Conservation (phyloP, 305 asterid species). For the Fraxinus platypoda region DNA sequence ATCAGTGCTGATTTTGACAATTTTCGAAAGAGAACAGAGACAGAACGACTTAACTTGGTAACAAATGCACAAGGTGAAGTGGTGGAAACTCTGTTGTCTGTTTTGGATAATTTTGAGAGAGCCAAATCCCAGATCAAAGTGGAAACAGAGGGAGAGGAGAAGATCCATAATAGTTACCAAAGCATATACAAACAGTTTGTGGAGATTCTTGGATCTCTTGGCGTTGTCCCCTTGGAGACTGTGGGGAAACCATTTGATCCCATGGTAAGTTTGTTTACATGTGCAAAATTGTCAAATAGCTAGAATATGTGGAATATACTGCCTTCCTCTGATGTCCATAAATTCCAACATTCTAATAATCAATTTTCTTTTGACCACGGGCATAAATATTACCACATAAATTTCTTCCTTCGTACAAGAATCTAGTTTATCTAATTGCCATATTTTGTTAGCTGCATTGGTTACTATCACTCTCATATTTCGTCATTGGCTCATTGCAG, state of each 20-base stretch:
- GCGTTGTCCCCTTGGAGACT: conserved; percentile 59
- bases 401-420: neutral
- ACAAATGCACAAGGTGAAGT: conserved; percentile 79
- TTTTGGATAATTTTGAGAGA: conserved; percentile 85
- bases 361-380: neutral
- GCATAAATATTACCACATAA: neutral
- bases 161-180: conserved; percentile 65
- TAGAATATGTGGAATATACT: neutral
- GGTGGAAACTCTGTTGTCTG: conserved; percentile 64
- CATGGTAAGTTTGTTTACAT: conserved; percentile 42
- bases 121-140: conserved; percentile 70
- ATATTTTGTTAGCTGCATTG: conserved; percentile 16
- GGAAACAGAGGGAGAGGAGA: conserved; percentile 78
- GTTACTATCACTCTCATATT: conserved; percentile 33
- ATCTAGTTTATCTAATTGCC: conserved; percentile 1
- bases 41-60: conserved; percentile 57
- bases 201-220: conserved; percentile 70
- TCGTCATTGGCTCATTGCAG: conserved; percentile 62
- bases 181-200: conserved; percentile 75
- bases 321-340: neutral
- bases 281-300: neutral
- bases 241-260: conserved; percentile 74
- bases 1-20: conserved; percentile 80
- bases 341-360: neutral
- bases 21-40: conserved; percentile 69